Base-by-base conservation (phyloP, 805 yeast genomes). In the Starmerella vaccinii region DNA sequence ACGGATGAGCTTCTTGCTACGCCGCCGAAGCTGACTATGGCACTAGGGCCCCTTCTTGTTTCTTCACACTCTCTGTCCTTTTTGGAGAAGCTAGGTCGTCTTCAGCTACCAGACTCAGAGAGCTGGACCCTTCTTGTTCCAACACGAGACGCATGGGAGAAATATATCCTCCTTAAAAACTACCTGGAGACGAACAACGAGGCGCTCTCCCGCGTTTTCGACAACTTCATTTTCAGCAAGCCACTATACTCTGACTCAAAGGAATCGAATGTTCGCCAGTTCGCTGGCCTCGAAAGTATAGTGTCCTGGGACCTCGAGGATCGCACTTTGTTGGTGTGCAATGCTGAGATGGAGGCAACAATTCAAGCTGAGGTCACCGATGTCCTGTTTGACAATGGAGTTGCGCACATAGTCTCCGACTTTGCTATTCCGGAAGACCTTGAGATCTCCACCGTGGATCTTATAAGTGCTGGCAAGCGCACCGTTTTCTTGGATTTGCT, bases 71-170 rank as follows among this genome's bases (percentile, higher is more conserved):
- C 95, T 0, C 61, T 87, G 43, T 68, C 72, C 16, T 78, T 77
- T 57, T 63, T 89, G 52, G 72, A 76, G 44, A 66, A 73, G 15
- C 70, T 78, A 39, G 73, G 71, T 8, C 63, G 85, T 29, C 65
- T 78, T 21, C 75, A 76, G 51, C 69, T 82, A 38, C 67, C 73
- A 12, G 73, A 81, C 51, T 65, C 68, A 19, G 60, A 68, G 19
- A 94, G 94, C 0, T 86, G 87, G 67, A 78, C 96, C 0, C 66
- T 82, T 0, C 76, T 89, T 48, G 68, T 89, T 26, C 97, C 97
- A 0, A 81, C 88, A 51, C 79, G 83, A 27, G 69, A 72, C 38
- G 76, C 89, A 0, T 88, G 95, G 95, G 72, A 74, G 21, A 63
- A 68, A 3, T 70, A 80, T 19, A 84, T 79, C 3, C 68, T 89